A percentile compares a stretch with the other conserved stretches of the same genome.
Conservation (phyloP, 768 basidiomycete genomes). For the Suillus subaureus region DNA sequence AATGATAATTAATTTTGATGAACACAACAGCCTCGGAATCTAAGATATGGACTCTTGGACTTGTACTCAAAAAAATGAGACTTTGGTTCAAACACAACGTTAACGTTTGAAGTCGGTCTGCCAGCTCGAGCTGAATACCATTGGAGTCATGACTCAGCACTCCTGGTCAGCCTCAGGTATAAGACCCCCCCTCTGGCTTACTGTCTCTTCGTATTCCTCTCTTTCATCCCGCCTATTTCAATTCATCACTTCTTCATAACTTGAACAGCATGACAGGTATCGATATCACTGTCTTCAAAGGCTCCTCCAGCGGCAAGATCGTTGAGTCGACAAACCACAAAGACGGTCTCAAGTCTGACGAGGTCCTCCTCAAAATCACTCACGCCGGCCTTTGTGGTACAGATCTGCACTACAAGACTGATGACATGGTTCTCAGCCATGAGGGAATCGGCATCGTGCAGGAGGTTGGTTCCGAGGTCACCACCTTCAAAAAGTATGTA, state of each 20-base stretch:
- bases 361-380: constrained; percentile 36
- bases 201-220: neutral
- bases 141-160: neutral
- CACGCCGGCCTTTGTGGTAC: constrained; percentile 27
- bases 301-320: constrained; percentile 22
- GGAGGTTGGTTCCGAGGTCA: constrained; percentile 32
- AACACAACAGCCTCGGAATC: neutral
- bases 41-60: neutral
- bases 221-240: neutral
- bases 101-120: neutral
- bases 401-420: constrained; percentile 29
- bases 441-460: constrained; percentile 40
- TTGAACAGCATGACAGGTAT: constrained; percentile 17
- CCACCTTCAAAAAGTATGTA: constrained; percentile 35
- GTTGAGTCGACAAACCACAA: constrained; percentile 17
- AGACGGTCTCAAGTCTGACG: constrained; percentile 23
- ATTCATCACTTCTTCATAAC: neutral
- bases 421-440: constrained; percentile 41
- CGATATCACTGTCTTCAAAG: constrained; percentile 34
- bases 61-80: neutral
- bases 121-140: neutral
- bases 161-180: neutral
- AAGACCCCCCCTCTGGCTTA: neutral
- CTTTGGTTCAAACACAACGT: neutral
- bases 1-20: neutral